phyloP scores from a whole-genome alignment of 371 early-diverging fungal genomes.

The Chytridium lagenaria region DNA sequence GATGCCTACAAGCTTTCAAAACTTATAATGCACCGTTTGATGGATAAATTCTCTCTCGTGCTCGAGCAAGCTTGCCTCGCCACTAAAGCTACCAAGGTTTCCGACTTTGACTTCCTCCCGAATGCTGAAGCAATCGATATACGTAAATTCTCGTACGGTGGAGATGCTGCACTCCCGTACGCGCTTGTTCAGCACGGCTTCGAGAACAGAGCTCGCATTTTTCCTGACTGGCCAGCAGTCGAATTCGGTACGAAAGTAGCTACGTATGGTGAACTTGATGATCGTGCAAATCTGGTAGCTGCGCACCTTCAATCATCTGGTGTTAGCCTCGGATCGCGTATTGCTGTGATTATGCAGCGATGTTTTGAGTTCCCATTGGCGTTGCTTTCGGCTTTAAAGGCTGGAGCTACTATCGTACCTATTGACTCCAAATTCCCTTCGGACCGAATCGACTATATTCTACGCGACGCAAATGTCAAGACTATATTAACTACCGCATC shows the following conservation, averaged over 20 bases:
- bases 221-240: conserved; percentile 13
- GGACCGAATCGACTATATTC: conserved; percentile 28
- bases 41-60: not conserved
- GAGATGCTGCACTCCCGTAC: not conserved
- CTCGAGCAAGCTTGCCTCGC: not conserved
- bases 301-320: conserved; percentile 13
- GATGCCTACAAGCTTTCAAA: not conserved
- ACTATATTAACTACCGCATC: not conserved
- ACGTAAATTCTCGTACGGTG: not conserved
- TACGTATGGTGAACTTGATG: conserved; percentile 37
- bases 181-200: not conserved
- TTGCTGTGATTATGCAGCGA: conserved; percentile 22
- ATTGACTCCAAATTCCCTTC: conserved; percentile 29
- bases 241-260: conserved; percentile 5
- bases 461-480: not conserved
- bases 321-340: conserved; percentile 15
- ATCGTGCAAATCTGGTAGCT: conserved; percentile 29
- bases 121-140: not conserved
- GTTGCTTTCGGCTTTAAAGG: conserved; percentile 32
- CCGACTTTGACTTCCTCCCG: not conserved
- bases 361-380: conserved; percentile 38
- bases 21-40: not conserved
- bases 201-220: not conserved
- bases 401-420: conserved; percentile 35
- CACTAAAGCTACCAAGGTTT: not conserved